Evolutionary conservation across 192 early-diverging fungal genomes (phyloP), one percentile per base, ranked within the genome.

Genomic region (Obelidium mucronatum): DNA sequence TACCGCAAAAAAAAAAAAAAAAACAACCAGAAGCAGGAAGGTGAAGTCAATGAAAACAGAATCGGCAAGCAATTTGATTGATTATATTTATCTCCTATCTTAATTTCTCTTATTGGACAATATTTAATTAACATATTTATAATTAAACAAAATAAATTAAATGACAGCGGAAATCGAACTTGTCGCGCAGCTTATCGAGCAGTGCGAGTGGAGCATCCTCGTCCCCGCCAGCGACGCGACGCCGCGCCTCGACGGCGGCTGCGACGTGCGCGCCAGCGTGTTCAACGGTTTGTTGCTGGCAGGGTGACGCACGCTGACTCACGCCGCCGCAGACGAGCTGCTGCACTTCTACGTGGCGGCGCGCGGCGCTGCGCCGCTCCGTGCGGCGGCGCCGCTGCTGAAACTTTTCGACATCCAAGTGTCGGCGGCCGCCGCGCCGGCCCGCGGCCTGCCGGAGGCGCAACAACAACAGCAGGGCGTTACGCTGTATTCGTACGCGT

Each of bases 261-360:
- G 39, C 44, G 19, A 6, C 44, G 44, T 15, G 44, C 44, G 44
- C 19, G 44, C 0, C 44, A 48, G 44, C 19, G 44, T 19, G 11
- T 48, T 6, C 11, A 48, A 6, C 8, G 44, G 44, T 48, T 6
- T 19, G 44, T 48, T 48, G 44, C 11, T 6, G 44, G 8, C 19
- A 48, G 0, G 19, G 44, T 48, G 8, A 48, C n/a, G n/a, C 11
- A 48, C 19, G 44, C 44, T 48, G 44, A 48, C 19, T 6, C 19
- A 6, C 8, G 44, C 19, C 19, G 44, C 8, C 19, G 44, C 40
- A 75, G 73, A 75, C 53, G 73, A 73, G 39, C 28, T 73, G 19
- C 55, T 73, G 11, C 71, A 73, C 58, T 61, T 61, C 35, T 73
- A 59, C 39, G 52, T 73, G 28, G 40, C 36, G 6, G 58, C 26